Evolutionary conservation across 2,329 filamentous ascomycete genomes (phyloP).

Genomic region (Scleromitrula shiraiana): DNA sequence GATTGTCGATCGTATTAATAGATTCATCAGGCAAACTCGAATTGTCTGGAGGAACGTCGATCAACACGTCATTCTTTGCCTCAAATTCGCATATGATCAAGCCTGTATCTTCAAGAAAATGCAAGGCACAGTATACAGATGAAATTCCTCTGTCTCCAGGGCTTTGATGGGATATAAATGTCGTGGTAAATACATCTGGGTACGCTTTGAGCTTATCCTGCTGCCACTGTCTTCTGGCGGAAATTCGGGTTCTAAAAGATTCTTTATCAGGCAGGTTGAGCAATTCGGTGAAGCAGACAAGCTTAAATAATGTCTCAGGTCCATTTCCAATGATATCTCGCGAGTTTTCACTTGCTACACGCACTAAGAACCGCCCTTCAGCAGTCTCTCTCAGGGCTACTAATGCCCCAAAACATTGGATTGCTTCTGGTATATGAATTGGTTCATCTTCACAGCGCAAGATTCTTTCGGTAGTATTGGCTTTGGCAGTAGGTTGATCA

Average conservation of each 20-base stretch:
- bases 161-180: conserved; percentile 28
- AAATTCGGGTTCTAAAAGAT: conserved; percentile 1
- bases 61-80: conserved; percentile 64
- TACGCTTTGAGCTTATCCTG: conserved; percentile 60
- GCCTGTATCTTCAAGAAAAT: conserved; percentile 55
- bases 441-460: conserved; percentile 78
- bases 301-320: conserved; percentile 64
- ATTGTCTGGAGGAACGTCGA: conserved; percentile 57
- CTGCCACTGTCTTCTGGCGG: conserved; percentile 1
- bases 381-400: conserved; percentile 66
- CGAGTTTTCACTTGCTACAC: conserved; percentile 76
- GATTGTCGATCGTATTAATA: conserved; percentile 64
- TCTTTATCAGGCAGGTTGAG: conserved; percentile 63
- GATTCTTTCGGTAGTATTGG: not conserved
- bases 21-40: conserved; percentile 54
- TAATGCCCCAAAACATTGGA: conserved; percentile 72
- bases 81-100: conserved; percentile 85
- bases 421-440: conserved; percentile 53
- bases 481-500: not conserved
- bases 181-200: conserved; percentile 77
- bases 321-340: conserved; percentile 65
- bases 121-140: conserved; percentile 4
- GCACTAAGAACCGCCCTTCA: conserved; percentile 60
- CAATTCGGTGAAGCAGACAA: conserved; percentile 76
- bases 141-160: not conserved